These are phyloP conservation scores for Saxophila tyrrhenica DNA, from an alignment of 495 filamentous ascomycete genomes.

Conservation along the genomic window DNA sequence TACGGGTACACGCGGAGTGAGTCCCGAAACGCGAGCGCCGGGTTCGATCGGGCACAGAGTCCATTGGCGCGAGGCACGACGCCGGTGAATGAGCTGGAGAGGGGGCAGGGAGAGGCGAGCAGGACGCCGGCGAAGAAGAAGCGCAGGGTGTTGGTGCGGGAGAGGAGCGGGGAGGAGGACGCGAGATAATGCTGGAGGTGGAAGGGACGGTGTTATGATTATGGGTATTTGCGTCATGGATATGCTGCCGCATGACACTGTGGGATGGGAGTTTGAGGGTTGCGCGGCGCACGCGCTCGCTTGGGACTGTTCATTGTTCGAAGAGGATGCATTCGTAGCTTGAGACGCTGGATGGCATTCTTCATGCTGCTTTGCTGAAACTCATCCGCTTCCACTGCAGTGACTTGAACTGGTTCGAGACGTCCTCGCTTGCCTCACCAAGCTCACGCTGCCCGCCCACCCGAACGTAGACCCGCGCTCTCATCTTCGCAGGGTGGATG, in stretches of 20 bases:
- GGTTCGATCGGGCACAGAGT: neutral
- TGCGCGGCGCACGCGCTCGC: neutral
- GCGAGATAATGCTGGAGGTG: neutral
- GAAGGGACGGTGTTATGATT: neutral
- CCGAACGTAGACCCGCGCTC: too few relatives aligned
- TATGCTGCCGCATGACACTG: neutral
- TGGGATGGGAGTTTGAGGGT: neutral
- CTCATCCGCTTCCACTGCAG: too few relatives aligned
- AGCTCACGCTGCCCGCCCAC: too few relatives aligned
- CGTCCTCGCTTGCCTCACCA: too few relatives aligned
- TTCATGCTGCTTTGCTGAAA: too few relatives aligned
- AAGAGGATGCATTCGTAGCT: too few relatives aligned
- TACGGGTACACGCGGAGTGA: conserved; percentile 15
- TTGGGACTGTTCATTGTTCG: too few relatives aligned
- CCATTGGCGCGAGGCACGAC: conserved; percentile 11
- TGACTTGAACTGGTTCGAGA: too few relatives aligned
- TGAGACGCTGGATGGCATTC: too few relatives aligned
- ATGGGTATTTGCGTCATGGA: neutral
- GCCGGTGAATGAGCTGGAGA: conserved; percentile 15
- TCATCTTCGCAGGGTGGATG: too few relatives aligned
- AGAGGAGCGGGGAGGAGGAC: conserved; percentile 1
- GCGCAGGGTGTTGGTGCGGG: conserved; percentile 10
- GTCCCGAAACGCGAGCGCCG: conserved; percentile 1
- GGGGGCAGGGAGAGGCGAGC: conserved; percentile 1
- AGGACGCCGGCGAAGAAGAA: neutral